Percentiles rank a stretch among this genome's conserved stretches.
Conservation (phyloP, 257 asterid genomes). For the Solanum arcanum region DNA sequence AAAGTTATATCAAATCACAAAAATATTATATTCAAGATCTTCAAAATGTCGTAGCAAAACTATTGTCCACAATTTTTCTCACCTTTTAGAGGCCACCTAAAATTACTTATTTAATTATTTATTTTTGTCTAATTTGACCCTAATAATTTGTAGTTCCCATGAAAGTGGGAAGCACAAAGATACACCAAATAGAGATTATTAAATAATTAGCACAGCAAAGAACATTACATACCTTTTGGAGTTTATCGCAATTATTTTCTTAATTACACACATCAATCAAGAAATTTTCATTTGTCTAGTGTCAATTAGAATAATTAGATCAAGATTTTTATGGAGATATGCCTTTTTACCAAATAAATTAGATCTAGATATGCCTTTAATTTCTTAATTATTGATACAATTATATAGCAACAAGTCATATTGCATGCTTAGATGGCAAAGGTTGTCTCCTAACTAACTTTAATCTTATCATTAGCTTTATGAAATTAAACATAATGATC, state of each 20-base stretch:
- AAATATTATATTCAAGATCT: background rate
- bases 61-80: background rate
- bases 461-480: background rate
- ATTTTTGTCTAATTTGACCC: background rate
- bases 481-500: background rate
- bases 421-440: background rate
- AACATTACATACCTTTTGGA: background rate
- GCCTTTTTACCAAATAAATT: background rate
- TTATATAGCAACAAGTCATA: background rate
- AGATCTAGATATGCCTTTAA: background rate
- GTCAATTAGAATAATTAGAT: background rate
- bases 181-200: background rate
- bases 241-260: background rate
- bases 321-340: background rate
- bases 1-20: background rate
- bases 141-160: background rate
- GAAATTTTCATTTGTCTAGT: background rate
- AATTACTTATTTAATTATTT: background rate
- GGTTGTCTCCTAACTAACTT: background rate
- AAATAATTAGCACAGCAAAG: background rate
- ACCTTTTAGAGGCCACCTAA: background rate
- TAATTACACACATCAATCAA: background rate
- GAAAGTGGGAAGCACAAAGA: background rate
- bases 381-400: background rate
- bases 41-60: background rate